These are phyloP conservation scores for Fonsecaea multimorphosa DNA, from an alignment of 2,329 filamentous ascomycete species.

Conservation along the genomic window DNA sequence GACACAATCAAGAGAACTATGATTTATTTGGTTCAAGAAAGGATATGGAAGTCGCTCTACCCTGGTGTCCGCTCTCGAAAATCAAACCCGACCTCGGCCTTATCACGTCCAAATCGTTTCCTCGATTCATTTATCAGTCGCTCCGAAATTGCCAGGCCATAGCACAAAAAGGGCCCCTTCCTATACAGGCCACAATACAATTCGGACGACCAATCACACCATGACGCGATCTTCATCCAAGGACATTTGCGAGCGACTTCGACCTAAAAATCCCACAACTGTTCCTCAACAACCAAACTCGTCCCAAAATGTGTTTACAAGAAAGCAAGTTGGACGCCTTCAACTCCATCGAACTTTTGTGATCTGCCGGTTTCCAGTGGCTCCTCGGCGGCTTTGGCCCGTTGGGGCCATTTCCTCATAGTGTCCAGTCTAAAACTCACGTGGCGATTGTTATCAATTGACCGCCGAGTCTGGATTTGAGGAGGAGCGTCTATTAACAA, in stretches of 20 bases:
- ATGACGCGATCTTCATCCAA: conserved; percentile 1
- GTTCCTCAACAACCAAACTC: conserved; percentile 8
- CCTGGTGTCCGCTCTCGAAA: conserved; percentile 1
- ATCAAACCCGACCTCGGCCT: neutral
- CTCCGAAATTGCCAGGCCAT: conserved; percentile 20
- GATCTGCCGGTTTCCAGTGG: conserved; percentile 8
- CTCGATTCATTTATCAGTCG: neutral
- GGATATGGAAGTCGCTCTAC: conserved; percentile 3
- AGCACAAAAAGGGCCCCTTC: neutral
- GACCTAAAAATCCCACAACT: conserved; percentile 8
- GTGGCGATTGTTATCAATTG: conserved; percentile 6
- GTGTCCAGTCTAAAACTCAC: conserved; percentile 17
- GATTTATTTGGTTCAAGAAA: conserved; percentile 2
- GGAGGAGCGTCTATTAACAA: conserved; percentile 31
- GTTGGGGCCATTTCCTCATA: conserved; percentile 14
- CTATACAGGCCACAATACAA: conserved; percentile 24
- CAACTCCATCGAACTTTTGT: conserved; percentile 25
- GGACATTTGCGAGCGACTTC: conserved; percentile 5
- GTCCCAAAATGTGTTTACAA: conserved; percentile 20
- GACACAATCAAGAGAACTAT: conserved; percentile 7
- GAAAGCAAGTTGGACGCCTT: conserved; percentile 16
- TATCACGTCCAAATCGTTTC: conserved; percentile 1
- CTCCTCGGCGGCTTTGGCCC: neutral
- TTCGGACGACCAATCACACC: neutral
- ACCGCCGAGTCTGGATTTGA: conserved; percentile 7